Conservation (phyloP, 2,329 filamentous ascomycete species). For the Trichoderma hamatum region DNA sequence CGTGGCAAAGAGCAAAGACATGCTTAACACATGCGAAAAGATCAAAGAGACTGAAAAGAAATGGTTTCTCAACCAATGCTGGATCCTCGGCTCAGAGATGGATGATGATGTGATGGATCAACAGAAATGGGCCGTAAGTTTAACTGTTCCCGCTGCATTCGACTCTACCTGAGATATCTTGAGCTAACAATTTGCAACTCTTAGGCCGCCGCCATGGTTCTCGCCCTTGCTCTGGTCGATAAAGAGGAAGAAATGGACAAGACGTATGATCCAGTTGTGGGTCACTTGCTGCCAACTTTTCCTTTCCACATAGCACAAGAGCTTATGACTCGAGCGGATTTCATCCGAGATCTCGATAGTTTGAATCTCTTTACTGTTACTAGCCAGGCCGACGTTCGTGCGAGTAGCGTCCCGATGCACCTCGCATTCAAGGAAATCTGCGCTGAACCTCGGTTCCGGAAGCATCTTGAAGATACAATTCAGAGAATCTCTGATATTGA, state of each 20-base stretch:
- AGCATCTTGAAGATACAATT: conserved; percentile 80
- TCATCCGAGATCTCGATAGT: conserved; percentile 89
- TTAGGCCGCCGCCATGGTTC: conserved; percentile 86
- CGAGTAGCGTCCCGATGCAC: conserved; percentile 96
- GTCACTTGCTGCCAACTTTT: conserved; percentile 78
- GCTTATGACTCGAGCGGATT: conserved; percentile 95
- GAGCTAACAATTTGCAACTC: not conserved
- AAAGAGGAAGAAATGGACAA: conserved; percentile 68
- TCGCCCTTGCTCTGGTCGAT: conserved; percentile 89
- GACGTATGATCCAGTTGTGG: conserved; percentile 66
- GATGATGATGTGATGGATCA: conserved; percentile 99
- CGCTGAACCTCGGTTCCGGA: conserved; percentile 72
- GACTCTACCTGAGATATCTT: not conserved
- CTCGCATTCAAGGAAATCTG: conserved; percentile 88
- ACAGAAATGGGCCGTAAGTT: conserved; percentile 86
- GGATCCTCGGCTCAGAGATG: conserved; percentile 73
- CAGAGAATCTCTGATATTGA: conserved; percentile 91
- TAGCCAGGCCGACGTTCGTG: conserved; percentile 80
- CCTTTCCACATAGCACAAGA: conserved; percentile 82
- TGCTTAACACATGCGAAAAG: conserved; percentile 76
- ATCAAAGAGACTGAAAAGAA: conserved; percentile 71
- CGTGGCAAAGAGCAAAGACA: conserved; percentile 83
- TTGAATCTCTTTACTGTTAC: conserved; percentile 96
- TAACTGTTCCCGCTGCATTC: not conserved
- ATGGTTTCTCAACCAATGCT: conserved; percentile 78